These are phyloP conservation scores for Pugionium dolabratum DNA, from an alignment of 345 rosid species.

Conservation along the genomic window DNA sequence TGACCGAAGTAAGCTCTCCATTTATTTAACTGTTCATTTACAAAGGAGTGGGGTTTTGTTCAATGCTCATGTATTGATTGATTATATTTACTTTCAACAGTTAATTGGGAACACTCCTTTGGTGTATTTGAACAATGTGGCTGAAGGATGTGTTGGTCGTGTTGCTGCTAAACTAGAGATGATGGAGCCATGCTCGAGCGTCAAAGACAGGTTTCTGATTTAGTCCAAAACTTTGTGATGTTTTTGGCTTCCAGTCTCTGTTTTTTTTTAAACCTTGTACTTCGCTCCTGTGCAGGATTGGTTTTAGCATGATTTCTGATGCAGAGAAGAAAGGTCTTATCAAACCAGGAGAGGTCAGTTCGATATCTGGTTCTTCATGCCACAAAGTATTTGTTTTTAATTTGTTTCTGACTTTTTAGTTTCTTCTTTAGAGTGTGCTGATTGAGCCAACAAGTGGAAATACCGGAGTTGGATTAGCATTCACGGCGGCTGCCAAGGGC, in stretches of 20 bases:
- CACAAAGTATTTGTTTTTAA: neutral
- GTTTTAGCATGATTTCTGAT: conserved; percentile 85
- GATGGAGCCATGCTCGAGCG: conserved; percentile 81
- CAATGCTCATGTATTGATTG: conserved; percentile 19
- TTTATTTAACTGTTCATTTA: neutral
- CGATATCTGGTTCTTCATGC: conserved; percentile 4
- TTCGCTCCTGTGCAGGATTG: conserved; percentile 58
- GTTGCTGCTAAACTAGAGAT: conserved; percentile 83
- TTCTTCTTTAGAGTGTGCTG: conserved; percentile 57
- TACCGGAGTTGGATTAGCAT: conserved; percentile 90
- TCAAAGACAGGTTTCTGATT: conserved; percentile 67
- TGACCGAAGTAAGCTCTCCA: conserved; percentile 62
- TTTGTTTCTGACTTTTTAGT: conserved; percentile 12
- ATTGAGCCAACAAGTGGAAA: conserved; percentile 98
- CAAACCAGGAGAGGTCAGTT: conserved; percentile 70
- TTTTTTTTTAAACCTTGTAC: neutral
- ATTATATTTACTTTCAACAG: conserved; percentile 34
- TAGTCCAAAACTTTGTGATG: neutral
- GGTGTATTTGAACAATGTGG: conserved; percentile 71
- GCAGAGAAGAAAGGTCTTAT: conserved; percentile 78
- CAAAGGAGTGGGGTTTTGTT: neutral
- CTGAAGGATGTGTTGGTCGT: conserved; percentile 75
- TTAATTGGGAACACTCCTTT: conserved; percentile 84
- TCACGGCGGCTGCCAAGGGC: conserved; percentile 87
- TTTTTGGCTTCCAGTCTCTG: neutral